A percentile compares a stretch with the other conserved stretches of the same genome.
Conservation (phyloP, 495 filamentous ascomycete species). For the Chaetomium tenue region DNA sequence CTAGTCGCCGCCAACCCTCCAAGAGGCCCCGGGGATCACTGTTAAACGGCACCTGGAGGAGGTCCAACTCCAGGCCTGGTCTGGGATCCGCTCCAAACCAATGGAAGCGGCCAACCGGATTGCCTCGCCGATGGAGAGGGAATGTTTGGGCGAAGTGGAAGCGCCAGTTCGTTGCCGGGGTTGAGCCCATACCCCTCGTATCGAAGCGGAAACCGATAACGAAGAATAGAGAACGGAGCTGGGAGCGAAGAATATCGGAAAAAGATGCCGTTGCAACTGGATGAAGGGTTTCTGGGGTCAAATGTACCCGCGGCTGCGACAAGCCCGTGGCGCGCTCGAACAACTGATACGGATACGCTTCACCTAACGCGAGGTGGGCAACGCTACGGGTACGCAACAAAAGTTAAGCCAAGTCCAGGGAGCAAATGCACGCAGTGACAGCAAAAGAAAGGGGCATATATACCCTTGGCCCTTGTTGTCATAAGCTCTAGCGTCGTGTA, state of each 20-base stretch:
- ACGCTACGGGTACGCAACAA: background rate
- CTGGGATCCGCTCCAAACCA: slow-evolving; percentile 5
- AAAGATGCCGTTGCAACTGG: slow-evolving; percentile 1
- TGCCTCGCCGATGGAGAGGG: slow-evolving; percentile 1
- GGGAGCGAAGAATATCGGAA: background rate
- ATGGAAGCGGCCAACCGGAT: background rate
- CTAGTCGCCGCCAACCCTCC: background rate
- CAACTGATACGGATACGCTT: background rate
- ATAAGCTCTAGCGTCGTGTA: slow-evolving; percentile 2
- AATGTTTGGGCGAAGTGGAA: slow-evolving; percentile 13
- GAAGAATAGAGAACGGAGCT: slow-evolving; percentile 1
- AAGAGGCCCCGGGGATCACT: background rate
- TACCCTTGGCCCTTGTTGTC: slow-evolving; percentile 8
- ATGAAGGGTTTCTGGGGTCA: background rate
- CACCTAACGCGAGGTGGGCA: background rate
- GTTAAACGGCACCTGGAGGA: background rate
- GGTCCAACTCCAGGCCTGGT: slow-evolving; percentile 6
- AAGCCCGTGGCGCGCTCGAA: too few species aligned
- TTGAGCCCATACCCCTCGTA: background rate
- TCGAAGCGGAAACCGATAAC: background rate
- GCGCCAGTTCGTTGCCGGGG: background rate
- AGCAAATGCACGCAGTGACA: background rate
- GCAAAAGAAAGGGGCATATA: background rate
- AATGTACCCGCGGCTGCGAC: too few species aligned
- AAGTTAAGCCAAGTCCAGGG: background rate